Evolutionary conservation across 345 rosid genomes (phyloP).

Genomic region (Orychophragmus violaceus): DNA sequence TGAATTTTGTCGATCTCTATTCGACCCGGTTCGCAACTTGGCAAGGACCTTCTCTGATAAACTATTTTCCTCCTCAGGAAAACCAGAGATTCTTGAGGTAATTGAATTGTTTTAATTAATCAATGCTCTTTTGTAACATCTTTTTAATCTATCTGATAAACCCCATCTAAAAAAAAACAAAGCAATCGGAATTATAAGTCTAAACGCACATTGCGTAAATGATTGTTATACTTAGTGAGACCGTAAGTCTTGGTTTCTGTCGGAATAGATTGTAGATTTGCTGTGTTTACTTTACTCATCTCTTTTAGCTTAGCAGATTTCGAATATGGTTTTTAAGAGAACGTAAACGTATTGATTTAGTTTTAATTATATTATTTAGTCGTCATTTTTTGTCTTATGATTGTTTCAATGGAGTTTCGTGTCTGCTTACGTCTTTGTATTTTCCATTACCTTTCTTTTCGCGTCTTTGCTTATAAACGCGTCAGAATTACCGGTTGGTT

Average conservation of each 20-base stretch:
- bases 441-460: background rate
- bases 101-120: background rate
- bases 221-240: background rate
- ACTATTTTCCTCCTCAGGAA: conserved; percentile 16
- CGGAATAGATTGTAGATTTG: background rate
- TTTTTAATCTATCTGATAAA: background rate
- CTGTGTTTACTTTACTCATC: background rate
- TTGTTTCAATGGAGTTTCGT: conserved; percentile 26
- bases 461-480: conserved; percentile 15
- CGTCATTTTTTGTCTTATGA: background rate
- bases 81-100: conserved; percentile 67
- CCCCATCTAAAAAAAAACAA: background rate
- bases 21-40: conserved; percentile 48
- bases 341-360: conserved; percentile 2
- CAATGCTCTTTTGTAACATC: background rate
- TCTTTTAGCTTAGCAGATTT: background rate
- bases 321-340: background rate
- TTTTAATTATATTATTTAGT: background rate
- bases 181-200: background rate
- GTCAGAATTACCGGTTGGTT: conserved; percentile 20
- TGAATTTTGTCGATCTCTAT: conserved; percentile 50
- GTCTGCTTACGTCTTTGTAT: conserved; percentile 18
- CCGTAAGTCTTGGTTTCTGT: background rate
- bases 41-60: conserved; percentile 31
- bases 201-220: background rate